Evolutionary conservation across 306 rosid genomes (phyloP), one percentile per base, ranked within the genome.

Genomic region (Chamaecrista fasciculata): DNA sequence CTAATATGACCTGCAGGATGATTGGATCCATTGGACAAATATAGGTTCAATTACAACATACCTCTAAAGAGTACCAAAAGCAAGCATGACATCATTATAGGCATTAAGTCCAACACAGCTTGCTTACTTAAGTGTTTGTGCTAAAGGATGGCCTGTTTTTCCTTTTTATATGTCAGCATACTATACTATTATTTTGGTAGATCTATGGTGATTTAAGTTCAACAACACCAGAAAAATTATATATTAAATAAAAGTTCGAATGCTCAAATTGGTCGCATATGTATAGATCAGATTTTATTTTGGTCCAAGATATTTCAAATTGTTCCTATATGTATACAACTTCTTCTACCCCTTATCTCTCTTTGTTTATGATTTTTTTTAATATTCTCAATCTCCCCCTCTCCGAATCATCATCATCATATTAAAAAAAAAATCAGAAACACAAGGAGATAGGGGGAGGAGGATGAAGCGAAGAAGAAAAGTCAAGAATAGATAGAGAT

Each of bases 1-100:
- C 96, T 75, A 84, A 67, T 74, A 94, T 88, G 79, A 90, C 97
- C 98, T 94, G 74, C 19, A 77, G 53, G 52, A 55, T 62, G 69
- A 31, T 67, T 67, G 48, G 23, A 34, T 31, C 28, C 71, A 49
- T 67, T 67, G 34, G 39, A 15, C 14, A 67, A 49, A 21, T 51
- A 67, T 14, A 16, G 26, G 50, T 34, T 39, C 7, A 8, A 51
- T 51, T 39, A 36, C 34, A 11, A 68, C 37, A 34, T 36, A 16
- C 23, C 21, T 67, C 34, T 67, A 48, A 14, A 6, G 34, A 12
- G 12, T 50, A 39, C 8, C 46, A 51, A 50, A 67, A 23, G 43
- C 11, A 67, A 20, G 21, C 51, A 21, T 34, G 48, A 40, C 23
- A 67, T 34, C 36, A 50, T 50, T 34, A 50, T 34, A 10, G 21